phyloP scores from a whole-genome alignment of 495 filamentous ascomycete species.

The Evansstolkia leycettana region DNA sequence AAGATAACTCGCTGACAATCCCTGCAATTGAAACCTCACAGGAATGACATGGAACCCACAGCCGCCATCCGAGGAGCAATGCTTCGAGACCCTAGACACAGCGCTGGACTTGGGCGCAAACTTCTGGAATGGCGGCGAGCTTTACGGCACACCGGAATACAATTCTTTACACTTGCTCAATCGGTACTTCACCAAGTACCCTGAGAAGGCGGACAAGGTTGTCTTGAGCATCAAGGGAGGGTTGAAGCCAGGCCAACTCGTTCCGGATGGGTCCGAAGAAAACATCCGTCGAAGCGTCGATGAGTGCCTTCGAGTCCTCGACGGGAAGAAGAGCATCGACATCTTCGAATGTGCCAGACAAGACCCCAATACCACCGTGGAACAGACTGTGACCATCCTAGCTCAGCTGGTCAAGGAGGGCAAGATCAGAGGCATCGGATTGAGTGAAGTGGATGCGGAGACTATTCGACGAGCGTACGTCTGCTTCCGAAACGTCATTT shows the following conservation, averaged over 20 bases:
- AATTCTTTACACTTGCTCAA: slow-evolving; percentile 50
- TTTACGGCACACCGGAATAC: slow-evolving; percentile 61
- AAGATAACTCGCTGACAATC: background rate
- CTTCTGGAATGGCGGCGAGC: slow-evolving; percentile 73
- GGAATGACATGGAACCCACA: slow-evolving; percentile 63
- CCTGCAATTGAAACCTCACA: slow-evolving; percentile 10
- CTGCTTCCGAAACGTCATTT: background rate
- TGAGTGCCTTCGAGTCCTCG: slow-evolving; percentile 39
- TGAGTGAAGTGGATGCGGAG: slow-evolving; percentile 60
- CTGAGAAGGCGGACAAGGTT: slow-evolving; percentile 47
- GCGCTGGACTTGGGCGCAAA: slow-evolving; percentile 54
- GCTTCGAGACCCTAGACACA: slow-evolving; percentile 56
- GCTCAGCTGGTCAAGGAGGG: slow-evolving; percentile 59
- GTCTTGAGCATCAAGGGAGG: slow-evolving; percentile 51
- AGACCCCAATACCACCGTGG: slow-evolving; percentile 49
- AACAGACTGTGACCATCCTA: slow-evolving; percentile 42
- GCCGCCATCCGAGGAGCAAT: slow-evolving; percentile 44
- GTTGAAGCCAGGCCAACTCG: slow-evolving; percentile 16
- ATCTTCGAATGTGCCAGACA: slow-evolving; percentile 69
- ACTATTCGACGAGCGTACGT: slow-evolving; percentile 59
- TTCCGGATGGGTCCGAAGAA: slow-evolving; percentile 47
- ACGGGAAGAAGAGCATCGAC: slow-evolving; percentile 70
- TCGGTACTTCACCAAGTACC: slow-evolving; percentile 48
- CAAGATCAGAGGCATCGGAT: slow-evolving; percentile 63
- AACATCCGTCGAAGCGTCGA: slow-evolving; percentile 56